Evolutionary conservation across 2,329 filamentous ascomycete genomes (phyloP).

Genomic region (Aschersonia sp.): DNA sequence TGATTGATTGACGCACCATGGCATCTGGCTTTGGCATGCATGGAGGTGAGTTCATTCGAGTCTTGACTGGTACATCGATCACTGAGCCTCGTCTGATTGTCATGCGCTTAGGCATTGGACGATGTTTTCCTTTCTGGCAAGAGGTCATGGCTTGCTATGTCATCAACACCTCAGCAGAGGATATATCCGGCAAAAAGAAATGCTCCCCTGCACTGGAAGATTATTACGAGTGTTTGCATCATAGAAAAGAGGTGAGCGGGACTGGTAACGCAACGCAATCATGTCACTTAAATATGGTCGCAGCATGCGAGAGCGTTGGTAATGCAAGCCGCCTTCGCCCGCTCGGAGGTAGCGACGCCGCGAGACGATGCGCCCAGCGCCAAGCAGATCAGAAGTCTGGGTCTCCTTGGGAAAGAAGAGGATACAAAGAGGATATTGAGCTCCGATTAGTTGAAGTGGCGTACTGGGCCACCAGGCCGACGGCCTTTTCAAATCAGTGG

Average conservation of each 20-base stretch:
- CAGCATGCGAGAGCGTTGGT: constrained; percentile 66
- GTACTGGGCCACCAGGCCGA: background rate
- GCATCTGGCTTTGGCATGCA: constrained; percentile 71
- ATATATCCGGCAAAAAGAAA: constrained; percentile 71
- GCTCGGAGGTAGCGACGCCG: constrained; percentile 57
- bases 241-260: constrained; percentile 82
- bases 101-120: constrained; percentile 36
- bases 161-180: constrained; percentile 71
- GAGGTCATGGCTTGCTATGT: constrained; percentile 98
- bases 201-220: constrained; percentile 79
- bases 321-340: constrained; percentile 74
- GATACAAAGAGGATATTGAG: constrained; percentile 50
- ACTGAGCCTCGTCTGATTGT: too few species aligned
- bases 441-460: constrained; percentile 9
- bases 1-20: constrained; percentile 33
- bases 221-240: constrained; percentile 97
- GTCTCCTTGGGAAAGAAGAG: constrained; percentile 71
- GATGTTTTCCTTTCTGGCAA: constrained; percentile 99
- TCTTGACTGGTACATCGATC: too few species aligned
- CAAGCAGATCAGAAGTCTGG: constrained; percentile 76
- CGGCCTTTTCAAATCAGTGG: too few species aligned
- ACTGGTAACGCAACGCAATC: constrained; percentile 4
- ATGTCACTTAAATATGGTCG: constrained; percentile 7
- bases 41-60: constrained; percentile 46
- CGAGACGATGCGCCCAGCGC: constrained; percentile 71